Percentiles rank a stretch among this genome's conserved stretches.
Conservation (phyloP, 768 basidiomycete genomes). For the Macrolepiota albuminosa region DNA sequence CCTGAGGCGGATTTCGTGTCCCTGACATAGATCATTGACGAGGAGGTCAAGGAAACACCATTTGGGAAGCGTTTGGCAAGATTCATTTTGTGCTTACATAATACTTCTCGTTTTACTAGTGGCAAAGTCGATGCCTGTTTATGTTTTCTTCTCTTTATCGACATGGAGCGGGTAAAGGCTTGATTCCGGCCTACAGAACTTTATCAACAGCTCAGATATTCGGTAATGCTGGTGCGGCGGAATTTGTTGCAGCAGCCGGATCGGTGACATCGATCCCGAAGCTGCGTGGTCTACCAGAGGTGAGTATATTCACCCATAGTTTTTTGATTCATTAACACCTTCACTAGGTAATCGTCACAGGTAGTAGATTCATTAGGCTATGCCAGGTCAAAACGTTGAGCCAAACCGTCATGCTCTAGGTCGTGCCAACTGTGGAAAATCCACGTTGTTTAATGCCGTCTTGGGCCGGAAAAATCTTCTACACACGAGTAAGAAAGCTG, state of each 20-base stretch:
- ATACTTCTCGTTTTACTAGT: background rate
- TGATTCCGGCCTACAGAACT: background rate
- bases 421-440: constrained; percentile 77
- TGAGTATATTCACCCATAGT: constrained; percentile 13
- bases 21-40: background rate
- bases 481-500: constrained; percentile 67
- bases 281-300: constrained; percentile 40
- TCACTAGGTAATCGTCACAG: constrained; percentile 40
- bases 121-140: background rate
- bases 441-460: constrained; percentile 66
- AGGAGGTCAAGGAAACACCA: background rate
- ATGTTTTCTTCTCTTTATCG: constrained; percentile 9
- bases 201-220: constrained; percentile 21
- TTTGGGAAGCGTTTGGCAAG: background rate
- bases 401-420: constrained; percentile 34
- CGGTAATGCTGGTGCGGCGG: constrained; percentile 25
- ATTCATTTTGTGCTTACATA: constrained; percentile 8
- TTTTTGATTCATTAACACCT: background rate
- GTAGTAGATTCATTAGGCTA: constrained; percentile 15
- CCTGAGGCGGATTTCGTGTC: background rate
- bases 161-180: constrained; percentile 4
- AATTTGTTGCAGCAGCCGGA: constrained; percentile 35
- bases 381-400: background rate
- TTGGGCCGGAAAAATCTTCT: constrained; percentile 52
- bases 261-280: constrained; percentile 33